Percentiles rank a stretch among this genome's conserved stretches.
Evolutionary conservation across 345 rosid genomes (phyloP).

Genomic region (Hypericum androsaemum): DNA sequence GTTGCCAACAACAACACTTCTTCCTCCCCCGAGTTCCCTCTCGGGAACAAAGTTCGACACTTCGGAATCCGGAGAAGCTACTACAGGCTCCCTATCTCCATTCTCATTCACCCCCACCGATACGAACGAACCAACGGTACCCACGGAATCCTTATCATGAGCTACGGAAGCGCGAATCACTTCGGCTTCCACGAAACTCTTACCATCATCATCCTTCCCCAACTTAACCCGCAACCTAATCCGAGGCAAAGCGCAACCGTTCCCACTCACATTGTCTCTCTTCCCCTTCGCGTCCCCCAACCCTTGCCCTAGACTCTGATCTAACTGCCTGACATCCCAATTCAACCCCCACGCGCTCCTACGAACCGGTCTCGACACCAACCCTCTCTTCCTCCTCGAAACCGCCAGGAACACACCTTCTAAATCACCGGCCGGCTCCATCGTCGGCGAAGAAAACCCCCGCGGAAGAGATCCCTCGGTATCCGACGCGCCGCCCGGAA

Average conservation of each 20-base stretch:
- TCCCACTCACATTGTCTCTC: constrained; percentile 11
- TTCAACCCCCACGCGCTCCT: too few relatives aligned
- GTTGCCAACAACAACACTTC: constrained; percentile 16
- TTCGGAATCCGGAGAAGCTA: constrained; percentile 98
- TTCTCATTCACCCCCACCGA: constrained; percentile 31
- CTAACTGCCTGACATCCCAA: too few relatives aligned
- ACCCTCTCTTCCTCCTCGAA: too few relatives aligned
- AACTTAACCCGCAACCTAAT: constrained; percentile 75
- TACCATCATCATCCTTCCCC: constrained; percentile 44
- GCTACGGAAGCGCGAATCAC: constrained; percentile 26
- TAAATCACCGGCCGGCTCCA: too few relatives aligned
- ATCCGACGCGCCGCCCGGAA: too few relatives aligned
- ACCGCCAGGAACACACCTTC: too few relatives aligned
- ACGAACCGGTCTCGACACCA: too few relatives aligned
- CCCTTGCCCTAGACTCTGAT: too few relatives aligned
- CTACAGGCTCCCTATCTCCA: constrained; percentile 53
- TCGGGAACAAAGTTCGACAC: constrained; percentile 72
- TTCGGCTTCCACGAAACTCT: constrained; percentile 21
- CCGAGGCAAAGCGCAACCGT: constrained; percentile 30
- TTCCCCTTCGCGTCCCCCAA: too few relatives aligned
- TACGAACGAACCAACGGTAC: constrained; percentile 25
- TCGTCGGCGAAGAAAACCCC: too few relatives aligned
- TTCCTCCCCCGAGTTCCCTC: constrained; percentile 17
- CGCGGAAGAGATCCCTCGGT: too few relatives aligned
- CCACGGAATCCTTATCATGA: constrained; percentile 26